Conservation (phyloP, 768 basidiomycete species). For the Gymnopilus dilepis region DNA sequence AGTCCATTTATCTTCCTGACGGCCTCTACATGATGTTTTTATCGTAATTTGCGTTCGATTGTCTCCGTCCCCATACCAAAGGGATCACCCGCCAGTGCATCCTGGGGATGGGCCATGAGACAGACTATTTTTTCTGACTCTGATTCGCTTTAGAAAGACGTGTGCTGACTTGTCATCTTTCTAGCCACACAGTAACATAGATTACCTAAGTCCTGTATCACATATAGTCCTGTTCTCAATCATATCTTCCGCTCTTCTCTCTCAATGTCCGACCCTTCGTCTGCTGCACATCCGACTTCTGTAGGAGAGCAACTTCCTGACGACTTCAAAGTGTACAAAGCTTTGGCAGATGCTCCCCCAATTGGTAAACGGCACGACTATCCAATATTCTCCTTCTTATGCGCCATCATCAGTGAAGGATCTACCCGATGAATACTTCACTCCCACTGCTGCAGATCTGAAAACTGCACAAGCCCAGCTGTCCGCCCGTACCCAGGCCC, state of each 20-base stretch:
- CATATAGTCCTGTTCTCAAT: slow-evolving; percentile 6
- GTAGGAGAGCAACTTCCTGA: slow-evolving; percentile 9
- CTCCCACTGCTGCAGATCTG: slow-evolving; percentile 72
- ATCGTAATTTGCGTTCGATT: slow-evolving; percentile 92
- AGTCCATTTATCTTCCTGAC: slow-evolving; percentile 11
- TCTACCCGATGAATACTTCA: slow-evolving; percentile 77
- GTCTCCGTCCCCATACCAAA: slow-evolving; percentile 64
- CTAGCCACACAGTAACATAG: slow-evolving; percentile 7
- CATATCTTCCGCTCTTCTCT: slow-evolving; percentile 5
- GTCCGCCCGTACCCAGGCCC: slow-evolving; percentile 60
- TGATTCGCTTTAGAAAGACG: slow-evolving; percentile 8
- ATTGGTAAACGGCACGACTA: slow-evolving; percentile 22
- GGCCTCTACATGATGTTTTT: slow-evolving; percentile 52
- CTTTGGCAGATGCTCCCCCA: slow-evolving; percentile 21
- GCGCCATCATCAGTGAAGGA: slow-evolving; percentile 38
- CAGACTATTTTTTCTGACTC: slow-evolving; percentile 59
- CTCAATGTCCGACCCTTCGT: slow-evolving; percentile 13
- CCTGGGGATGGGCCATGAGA: slow-evolving; percentile 79
- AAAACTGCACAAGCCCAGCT: slow-evolving; percentile 69
- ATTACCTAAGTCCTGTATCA: slow-evolving; percentile 27
- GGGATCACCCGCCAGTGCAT: slow-evolving; percentile 75
- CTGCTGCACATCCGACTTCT: background rate
- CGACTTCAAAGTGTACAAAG: slow-evolving; percentile 37
- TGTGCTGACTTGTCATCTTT: slow-evolving; percentile 21
- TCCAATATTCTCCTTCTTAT: slow-evolving; percentile 12